Evolutionary conservation across 2,329 filamentous ascomycete species (phyloP).

Genomic region (Colletotrichum sp.): DNA sequence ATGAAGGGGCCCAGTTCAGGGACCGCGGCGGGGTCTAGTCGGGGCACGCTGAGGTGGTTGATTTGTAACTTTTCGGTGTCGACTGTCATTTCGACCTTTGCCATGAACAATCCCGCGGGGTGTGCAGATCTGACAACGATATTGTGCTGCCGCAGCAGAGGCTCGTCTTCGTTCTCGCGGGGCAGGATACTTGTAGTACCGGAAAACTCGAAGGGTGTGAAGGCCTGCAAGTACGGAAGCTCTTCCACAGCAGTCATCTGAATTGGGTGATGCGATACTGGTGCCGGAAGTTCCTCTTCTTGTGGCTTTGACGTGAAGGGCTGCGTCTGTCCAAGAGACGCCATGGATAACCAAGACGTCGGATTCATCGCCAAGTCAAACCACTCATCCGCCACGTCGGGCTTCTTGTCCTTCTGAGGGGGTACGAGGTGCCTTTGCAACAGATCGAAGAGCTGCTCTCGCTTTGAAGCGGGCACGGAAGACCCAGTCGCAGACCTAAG

Average conservation of each 20-base stretch:
- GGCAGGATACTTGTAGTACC: conserved; percentile 57
- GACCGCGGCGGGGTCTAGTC: conserved; percentile 62
- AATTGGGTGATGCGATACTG: conserved; percentile 69
- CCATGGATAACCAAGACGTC: conserved; percentile 56
- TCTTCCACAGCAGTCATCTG: conserved; percentile 68
- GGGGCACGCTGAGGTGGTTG: conserved; percentile 54
- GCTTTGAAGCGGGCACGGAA: conserved; percentile 34
- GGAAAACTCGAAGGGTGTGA: conserved; percentile 70
- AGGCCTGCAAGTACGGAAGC: conserved; percentile 72
- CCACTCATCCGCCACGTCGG: conserved; percentile 43
- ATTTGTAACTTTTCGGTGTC: conserved; percentile 58
- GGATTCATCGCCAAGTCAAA: conserved; percentile 57
- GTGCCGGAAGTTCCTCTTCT: conserved; percentile 40
- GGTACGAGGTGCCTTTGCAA: conserved; percentile 47
- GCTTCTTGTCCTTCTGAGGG: conserved; percentile 31
- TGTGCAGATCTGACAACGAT: conserved; percentile 55
- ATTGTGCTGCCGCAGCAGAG: conserved; percentile 57
- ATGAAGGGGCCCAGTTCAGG: conserved; percentile 63
- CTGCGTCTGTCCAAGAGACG: conserved; percentile 34
- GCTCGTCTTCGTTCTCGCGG: conserved; percentile 26
- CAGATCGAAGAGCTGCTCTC: conserved; percentile 43
- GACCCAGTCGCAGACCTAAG: conserved; percentile 36
- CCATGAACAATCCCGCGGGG: conserved; percentile 61
- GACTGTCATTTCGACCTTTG: conserved; percentile 63
- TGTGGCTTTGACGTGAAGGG: conserved; percentile 28